Conservation (phyloP, 108 stramenopile species). For the Skeletonema menzelii region DNA sequence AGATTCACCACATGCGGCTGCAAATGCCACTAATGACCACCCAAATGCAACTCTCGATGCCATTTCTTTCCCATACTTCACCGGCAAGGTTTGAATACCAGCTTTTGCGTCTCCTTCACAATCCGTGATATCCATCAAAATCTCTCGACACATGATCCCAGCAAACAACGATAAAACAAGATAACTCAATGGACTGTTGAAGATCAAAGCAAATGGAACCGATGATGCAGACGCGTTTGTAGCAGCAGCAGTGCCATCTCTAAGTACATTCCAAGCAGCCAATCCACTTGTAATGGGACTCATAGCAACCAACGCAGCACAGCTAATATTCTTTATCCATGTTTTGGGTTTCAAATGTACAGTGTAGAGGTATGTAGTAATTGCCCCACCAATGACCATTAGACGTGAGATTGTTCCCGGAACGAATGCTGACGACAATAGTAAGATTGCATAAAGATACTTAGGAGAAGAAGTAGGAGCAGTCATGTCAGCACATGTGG, state of each 20-base stretch:
- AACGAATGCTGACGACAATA: conserved; percentile 55
- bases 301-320: conserved; percentile 64
- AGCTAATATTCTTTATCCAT: conserved; percentile 76
- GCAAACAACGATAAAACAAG: conserved; percentile 40
- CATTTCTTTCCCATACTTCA: conserved; percentile 52
- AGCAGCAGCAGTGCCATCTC: neutral
- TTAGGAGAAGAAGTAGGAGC: conserved; percentile 17
- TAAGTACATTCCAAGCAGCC: conserved; percentile 37
- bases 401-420: conserved; percentile 61
- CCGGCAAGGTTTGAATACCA: conserved; percentile 66
- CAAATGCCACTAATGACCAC: conserved; percentile 11
- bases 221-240: neutral
- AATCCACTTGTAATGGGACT: conserved; percentile 63
- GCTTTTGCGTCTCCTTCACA: conserved; percentile 48
- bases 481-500: neutral
- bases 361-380: conserved; percentile 74
- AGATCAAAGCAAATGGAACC: conserved; percentile 7
- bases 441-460: conserved; percentile 50
- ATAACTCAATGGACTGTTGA: conserved; percentile 21
- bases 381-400: conserved; percentile 55
- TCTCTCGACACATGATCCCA: conserved; percentile 62
- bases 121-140: conserved; percentile 79
- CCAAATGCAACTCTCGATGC: conserved; percentile 47
- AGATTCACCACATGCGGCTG: conserved; percentile 24
- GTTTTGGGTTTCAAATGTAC: conserved; percentile 74